Conservation (phyloP, 2,329 filamentous ascomycete genomes). For the Tolypocladium pustulatum region DNA sequence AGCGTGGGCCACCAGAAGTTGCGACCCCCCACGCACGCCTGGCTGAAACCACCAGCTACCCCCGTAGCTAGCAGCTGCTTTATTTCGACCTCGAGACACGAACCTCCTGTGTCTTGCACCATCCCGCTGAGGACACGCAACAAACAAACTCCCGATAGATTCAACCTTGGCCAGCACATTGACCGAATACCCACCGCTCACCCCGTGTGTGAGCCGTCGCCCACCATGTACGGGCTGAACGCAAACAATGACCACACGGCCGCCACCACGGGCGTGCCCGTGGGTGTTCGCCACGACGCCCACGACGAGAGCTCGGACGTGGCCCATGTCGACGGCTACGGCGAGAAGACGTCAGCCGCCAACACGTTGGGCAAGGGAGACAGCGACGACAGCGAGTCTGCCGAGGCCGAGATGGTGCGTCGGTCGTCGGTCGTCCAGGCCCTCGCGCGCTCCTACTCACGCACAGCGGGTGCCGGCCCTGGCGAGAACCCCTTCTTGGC, state of each 20-base stretch:
- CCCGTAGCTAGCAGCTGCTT: neutral
- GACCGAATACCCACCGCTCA: neutral
- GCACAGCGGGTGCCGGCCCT: slow-evolving; percentile 24
- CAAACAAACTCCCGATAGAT: neutral
- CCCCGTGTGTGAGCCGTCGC: slow-evolving; percentile 1
- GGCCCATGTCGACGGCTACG: slow-evolving; percentile 14
- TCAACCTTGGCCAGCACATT: neutral
- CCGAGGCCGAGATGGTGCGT: slow-evolving; percentile 33
- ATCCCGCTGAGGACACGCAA: neutral
- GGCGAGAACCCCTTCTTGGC: slow-evolving; percentile 39
- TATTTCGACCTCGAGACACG: neutral
- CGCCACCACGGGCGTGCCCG: slow-evolving; percentile 28
- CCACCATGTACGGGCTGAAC: slow-evolving; percentile 13
- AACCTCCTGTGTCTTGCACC: neutral
- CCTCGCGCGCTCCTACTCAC: slow-evolving; percentile 45
- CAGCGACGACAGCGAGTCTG: slow-evolving; percentile 5
- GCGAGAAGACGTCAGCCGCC: slow-evolving; percentile 17
- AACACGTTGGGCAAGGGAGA: slow-evolving; percentile 19
- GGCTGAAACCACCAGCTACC: neutral
- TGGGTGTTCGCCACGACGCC: slow-evolving; percentile 10
- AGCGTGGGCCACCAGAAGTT: neutral
- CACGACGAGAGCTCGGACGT: slow-evolving; percentile 14
- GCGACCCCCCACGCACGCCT: neutral
- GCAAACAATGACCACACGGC: slow-evolving; percentile 39
- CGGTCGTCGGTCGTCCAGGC: slow-evolving; percentile 42